These are phyloP conservation scores for Schizosaccharomyces pombe DNA, from an alignment of 805 yeast genomes.

Conservation along the genomic window DNA sequence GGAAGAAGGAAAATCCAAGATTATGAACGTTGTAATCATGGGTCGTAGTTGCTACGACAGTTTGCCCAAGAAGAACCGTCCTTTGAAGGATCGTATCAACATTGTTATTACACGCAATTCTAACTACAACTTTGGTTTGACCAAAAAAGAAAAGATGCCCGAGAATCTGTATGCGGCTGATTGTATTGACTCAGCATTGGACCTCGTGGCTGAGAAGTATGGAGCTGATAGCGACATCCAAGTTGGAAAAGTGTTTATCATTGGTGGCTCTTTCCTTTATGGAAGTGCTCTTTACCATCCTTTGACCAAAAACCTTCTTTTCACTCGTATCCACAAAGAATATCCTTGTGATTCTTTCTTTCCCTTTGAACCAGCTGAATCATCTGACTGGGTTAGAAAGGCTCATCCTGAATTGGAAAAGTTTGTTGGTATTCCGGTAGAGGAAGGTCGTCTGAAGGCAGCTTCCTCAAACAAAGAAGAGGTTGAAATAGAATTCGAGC, in stretches of 20 bases:
- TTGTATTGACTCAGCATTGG: constrained; percentile 2
- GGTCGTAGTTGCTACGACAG: constrained; percentile 93
- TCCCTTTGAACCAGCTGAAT: neutral
- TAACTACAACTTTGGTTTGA: constrained; percentile 8
- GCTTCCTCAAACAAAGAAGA: neutral
- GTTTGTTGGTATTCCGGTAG: neutral
- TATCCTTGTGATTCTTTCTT: constrained; percentile 3
- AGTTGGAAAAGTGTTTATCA: constrained; percentile 31
- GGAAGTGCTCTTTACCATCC: constrained; percentile 25
- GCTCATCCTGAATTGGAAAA: neutral
- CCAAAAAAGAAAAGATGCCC: neutral
- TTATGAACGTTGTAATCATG: constrained; percentile 64
- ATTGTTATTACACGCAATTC: constrained; percentile 41
- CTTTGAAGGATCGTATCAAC: constrained; percentile 52
- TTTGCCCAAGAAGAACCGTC: constrained; percentile 64
- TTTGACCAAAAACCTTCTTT: constrained; percentile 19
- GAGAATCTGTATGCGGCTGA: neutral
- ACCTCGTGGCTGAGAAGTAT: constrained; percentile 15
- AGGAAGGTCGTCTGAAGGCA: neutral
- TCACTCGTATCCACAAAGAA: neutral
- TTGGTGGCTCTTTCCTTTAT: constrained; percentile 86
- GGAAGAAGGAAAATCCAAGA: constrained; percentile 6
- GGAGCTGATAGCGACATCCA: constrained; percentile 13
- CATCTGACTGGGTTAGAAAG: neutral
- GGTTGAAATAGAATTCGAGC: neutral